A percentile compares a stretch with the other conserved stretches of the same genome.
These are phyloP conservation scores for Diaporthe helianthi DNA, from an alignment of 2,329 filamentous ascomycete species.

Conservation along the genomic window DNA sequence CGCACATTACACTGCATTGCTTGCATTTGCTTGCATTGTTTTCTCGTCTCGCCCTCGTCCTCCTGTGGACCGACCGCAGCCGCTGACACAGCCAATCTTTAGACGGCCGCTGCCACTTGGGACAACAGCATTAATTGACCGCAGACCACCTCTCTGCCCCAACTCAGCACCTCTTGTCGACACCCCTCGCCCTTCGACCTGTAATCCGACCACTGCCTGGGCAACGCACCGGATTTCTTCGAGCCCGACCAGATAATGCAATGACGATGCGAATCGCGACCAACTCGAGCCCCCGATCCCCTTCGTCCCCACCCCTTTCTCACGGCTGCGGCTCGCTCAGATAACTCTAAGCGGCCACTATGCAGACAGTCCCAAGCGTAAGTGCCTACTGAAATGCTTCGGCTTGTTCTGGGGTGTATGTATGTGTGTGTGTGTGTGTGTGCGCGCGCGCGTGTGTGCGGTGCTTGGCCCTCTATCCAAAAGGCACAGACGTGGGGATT, in stretches of 20 bases:
- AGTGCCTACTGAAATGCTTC: conserved; percentile 41
- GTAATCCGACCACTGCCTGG: conserved; percentile 5
- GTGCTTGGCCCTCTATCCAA: conserved; percentile 7
- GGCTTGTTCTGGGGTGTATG: too few relatives aligned
- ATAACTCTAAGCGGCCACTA: conserved; percentile 43
- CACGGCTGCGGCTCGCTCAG: conserved; percentile 42
- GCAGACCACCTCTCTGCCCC: conserved; percentile 12
- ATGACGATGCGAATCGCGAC: conserved; percentile 49
- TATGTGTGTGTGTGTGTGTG: too few relatives aligned
- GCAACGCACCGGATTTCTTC: conserved; percentile 4
- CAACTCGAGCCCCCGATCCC: conserved; percentile 43
- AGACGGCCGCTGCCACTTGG: conserved; percentile 32
- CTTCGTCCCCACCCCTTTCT: conserved; percentile 41
- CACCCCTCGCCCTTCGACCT: conserved; percentile 3
- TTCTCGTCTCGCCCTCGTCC: conserved; percentile 24
- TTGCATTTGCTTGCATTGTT: conserved; percentile 29
- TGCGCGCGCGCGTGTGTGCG: background rate
- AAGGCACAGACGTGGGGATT: conserved; percentile 16
- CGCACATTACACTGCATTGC: conserved; percentile 34
- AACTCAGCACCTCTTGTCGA: conserved; percentile 16
- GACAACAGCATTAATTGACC: conserved; percentile 29
- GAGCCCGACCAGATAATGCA: conserved; percentile 40
- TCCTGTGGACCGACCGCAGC: conserved; percentile 30
- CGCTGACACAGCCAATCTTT: conserved; percentile 35
- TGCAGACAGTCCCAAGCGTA: conserved; percentile 54